Evolutionary conservation across 352 stramenopile species (phyloP), one percentile per base, ranked within the genome.

Genomic region (Globisporangium yorkense): DNA sequence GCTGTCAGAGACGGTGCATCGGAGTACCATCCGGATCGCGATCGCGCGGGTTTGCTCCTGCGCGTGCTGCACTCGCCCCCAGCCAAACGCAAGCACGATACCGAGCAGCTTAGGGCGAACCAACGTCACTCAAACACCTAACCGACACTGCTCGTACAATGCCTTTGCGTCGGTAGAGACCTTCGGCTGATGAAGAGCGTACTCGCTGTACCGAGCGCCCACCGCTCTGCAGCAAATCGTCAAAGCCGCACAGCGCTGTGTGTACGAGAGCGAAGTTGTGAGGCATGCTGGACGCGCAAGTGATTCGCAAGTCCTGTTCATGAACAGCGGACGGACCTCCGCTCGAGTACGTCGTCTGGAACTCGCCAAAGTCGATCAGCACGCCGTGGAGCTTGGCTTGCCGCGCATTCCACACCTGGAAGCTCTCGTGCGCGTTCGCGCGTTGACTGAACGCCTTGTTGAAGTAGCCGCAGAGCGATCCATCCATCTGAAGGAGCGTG

Each of bases 391-490:
- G 55, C 41, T 70, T 73, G n/a, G 65, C 64, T 40, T 83, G 77
- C 8, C 65, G 65, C 2, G 62, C 67, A 21, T 89, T 87, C 76
- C 76, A 87, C 24, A 39, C 59, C 2, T 70, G 59, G 54, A 85
- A 89, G 27, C 54, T 65, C 31, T 86, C 72, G 5, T 51, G 33
- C 18, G 15, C 29, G 48, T 72, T 74, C 16, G 51, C 43, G 1
- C 80, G 74, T 47, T 87, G 71, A 9, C 61, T 69, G 60, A 88
- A 90, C 2, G 58, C 40, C 50, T 87, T 84, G 65, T 81, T 90
- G 31, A 80, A 70, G 56, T 88, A 88, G 6, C 80, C 80, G 46
- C 80, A 90, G 9, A 90, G 57, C 18, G 77, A 88, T 2, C 77
- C 80, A 61, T 90, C 74, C 37, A 90, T 59, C 80, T 90, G 20